Evolutionary conservation across 2,329 filamentous ascomycete genomes (phyloP), one percentile per base, ranked within the genome.

Genomic region (Cladophialophora yegresii): DNA sequence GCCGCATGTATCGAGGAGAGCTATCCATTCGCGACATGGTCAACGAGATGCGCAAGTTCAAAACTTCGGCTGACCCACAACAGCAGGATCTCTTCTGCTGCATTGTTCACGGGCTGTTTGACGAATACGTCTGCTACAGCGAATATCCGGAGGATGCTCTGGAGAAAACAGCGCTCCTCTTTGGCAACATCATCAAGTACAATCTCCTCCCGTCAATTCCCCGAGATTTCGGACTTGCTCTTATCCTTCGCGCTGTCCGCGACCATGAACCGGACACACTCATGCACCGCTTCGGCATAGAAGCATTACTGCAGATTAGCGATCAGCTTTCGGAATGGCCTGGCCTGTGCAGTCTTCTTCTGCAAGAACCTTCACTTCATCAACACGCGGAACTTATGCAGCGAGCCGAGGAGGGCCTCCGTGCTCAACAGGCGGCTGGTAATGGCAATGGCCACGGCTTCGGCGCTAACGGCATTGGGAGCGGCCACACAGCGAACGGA

Each of bases 281-380:
- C 0, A 98, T 99, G 95, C 98, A 95, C 81, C 96, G 97, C 73
- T 99, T 99, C 74, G 95, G 96, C 10, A 84, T 99, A 12, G 95
- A 99, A 75, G 95, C 95, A 16, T 84, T 99, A 65, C 89, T 97
- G 75, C 92, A 98, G 76, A 85, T 98, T 60, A 88, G 92, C 61
- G 84, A 86, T 45, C 87, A 95, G 47, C 86, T 99, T 55, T 84
- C 87, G 4, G 95, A 99, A 74, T 99, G 95, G 95, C 92, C 92
- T n/a, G 91, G 90, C 1, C 96, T 97, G 72, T 98, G 93, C 75
- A 88, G 89, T 66, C 87, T 95, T 67, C 84, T 99, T 5, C 78
- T 96, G 23, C 88, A 91, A 67, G 92, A 96, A 45, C 88, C 90
- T 0, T 90, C 87, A 47, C 83, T 99, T 22, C 51, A 28, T 23